Evolutionary conservation across 2,329 filamentous ascomycete genomes (phyloP).

Genomic region (Davidsoniella eucalypti): DNA sequence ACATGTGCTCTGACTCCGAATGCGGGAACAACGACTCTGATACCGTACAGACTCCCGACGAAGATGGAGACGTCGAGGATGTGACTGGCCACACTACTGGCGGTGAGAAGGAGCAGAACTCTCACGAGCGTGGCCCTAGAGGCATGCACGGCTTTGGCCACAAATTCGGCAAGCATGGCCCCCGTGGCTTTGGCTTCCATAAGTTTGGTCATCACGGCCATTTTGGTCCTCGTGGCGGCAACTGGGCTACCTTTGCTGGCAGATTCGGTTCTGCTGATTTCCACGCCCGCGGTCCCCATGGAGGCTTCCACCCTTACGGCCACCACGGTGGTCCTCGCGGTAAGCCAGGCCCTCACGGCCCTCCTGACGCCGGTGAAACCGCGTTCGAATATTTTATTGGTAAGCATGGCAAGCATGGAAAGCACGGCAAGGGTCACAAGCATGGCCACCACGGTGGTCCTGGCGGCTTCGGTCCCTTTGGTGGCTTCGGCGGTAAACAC

Average conservation of each 20-base stretch:
- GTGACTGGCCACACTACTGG: not conserved
- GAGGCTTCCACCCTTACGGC: not conserved
- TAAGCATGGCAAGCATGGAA: constrained; percentile 1
- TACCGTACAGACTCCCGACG: not conserved
- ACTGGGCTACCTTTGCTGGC: constrained; percentile 14
- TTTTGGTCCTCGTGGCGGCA: constrained; percentile 14
- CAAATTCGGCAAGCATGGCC: constrained; percentile 14
- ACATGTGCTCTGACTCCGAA: not conserved
- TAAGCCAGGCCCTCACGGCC: constrained; percentile 13
- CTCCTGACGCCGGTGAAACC: constrained; percentile 4
- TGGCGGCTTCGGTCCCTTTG: too few species aligned
- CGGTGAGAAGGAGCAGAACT: constrained; percentile 12
- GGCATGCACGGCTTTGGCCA: constrained; percentile 14
- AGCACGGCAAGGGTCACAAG: constrained; percentile 5
- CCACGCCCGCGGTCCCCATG: constrained; percentile 14
- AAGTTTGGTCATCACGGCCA: constrained; percentile 15
- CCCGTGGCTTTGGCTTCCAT: constrained; percentile 15
- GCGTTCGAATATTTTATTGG: not conserved
- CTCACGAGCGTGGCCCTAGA: constrained; percentile 7
- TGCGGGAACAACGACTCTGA: not conserved
- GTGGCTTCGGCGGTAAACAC: not conserved
- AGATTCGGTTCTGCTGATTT: constrained; percentile 14
- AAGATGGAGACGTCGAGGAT: not conserved
- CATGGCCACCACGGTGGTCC: constrained; percentile 10
- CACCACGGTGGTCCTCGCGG: constrained; percentile 9